Evolutionary conservation across 2,329 filamentous ascomycete genomes (phyloP).

Genomic region (Sclerotinia glacialis): DNA sequence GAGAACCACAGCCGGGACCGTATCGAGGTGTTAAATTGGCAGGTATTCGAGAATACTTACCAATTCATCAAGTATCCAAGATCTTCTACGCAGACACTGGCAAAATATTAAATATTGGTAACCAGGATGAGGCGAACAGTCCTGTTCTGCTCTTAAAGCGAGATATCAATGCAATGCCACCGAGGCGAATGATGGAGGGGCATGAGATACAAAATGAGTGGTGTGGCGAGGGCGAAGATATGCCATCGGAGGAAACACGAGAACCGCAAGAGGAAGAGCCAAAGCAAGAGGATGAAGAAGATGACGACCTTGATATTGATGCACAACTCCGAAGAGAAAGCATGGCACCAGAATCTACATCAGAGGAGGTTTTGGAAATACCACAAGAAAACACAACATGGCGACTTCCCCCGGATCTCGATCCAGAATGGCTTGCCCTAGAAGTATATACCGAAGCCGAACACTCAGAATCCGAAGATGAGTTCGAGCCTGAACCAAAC

Average conservation of each 20-base stretch:
- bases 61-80: conserved; percentile 70
- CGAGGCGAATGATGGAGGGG: conserved; percentile 61
- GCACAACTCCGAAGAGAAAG: conserved; percentile 38
- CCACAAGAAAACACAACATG: conserved; percentile 26
- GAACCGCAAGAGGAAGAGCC: conserved; percentile 37
- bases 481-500: conserved; percentile 36
- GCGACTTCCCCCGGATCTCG: conserved; percentile 63
- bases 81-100: conserved; percentile 77
- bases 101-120: conserved; percentile 69
- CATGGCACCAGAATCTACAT: conserved; percentile 23
- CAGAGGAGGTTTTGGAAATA: conserved; percentile 20
- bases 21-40: conserved; percentile 61
- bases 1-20: conserved; percentile 48
- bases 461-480: conserved; percentile 50
- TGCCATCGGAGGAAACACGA: conserved; percentile 20
- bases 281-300: conserved; percentile 31
- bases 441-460: conserved; percentile 66
- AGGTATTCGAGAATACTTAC: conserved; percentile 64
- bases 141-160: conserved; percentile 67
- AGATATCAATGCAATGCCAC: conserved; percentile 63
- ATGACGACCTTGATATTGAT: conserved; percentile 40
- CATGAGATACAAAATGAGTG: conserved; percentile 30
- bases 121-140: conserved; percentile 62
- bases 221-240: conserved; percentile 28
- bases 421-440: conserved; percentile 72